Percentiles rank a stretch among this genome's conserved stretches.
Conservation (phyloP, 179 eudicot genomes). For the Corrigiola litoralis region DNA sequence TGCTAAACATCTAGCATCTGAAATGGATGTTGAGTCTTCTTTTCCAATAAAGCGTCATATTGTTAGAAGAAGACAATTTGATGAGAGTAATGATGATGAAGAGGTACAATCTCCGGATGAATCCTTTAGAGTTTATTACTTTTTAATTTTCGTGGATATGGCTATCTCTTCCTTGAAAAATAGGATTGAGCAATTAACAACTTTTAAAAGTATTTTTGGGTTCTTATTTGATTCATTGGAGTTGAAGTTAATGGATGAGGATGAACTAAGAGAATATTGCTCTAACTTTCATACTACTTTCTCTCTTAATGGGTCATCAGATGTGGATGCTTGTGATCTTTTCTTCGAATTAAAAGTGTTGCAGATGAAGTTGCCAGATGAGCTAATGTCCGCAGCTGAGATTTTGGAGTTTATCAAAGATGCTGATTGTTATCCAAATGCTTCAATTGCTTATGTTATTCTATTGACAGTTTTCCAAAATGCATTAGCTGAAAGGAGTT, state of each 20-base stretch:
- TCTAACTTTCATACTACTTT: neutral
- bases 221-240: slow-evolving; percentile 9
- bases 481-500: neutral
- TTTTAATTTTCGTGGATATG: slow-evolving; percentile 16
- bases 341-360: neutral
- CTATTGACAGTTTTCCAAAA: neutral
- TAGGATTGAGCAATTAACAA: slow-evolving; percentile 11
- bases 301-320: neutral
- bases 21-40: slow-evolving; percentile 14
- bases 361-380: neutral
- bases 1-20: neutral
- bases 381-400: neutral
- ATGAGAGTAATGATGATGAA: slow-evolving; percentile 16
- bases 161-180: slow-evolving; percentile 5
- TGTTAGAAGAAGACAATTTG: slow-evolving; percentile 18
- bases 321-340: neutral
- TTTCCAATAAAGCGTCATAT: slow-evolving; percentile 16
- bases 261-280: neutral
- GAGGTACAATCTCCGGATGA: slow-evolving; percentile 9
- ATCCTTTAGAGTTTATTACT: slow-evolving; percentile 23
- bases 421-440: neutral
- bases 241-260: neutral
- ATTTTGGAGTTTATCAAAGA: neutral
- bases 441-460: neutral
- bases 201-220: slow-evolving; percentile 21